Conservation (phyloP, 2,329 filamentous ascomycete species). For the Coniochaeta sp. region DNA sequence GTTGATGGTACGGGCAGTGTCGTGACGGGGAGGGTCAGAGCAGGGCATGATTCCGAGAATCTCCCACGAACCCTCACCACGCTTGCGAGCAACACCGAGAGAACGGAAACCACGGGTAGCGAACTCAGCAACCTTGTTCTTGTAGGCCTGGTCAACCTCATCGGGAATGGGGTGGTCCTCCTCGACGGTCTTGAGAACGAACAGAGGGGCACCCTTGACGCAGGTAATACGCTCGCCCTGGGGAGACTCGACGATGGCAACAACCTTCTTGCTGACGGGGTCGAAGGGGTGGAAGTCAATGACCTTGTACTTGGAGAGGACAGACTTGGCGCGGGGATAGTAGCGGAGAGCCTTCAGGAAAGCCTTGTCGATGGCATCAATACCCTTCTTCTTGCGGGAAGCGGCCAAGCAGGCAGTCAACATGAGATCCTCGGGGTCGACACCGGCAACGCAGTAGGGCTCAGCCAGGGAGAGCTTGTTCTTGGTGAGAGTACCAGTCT, state of each 20-base stretch:
- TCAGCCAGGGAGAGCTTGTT: conserved; percentile 87
- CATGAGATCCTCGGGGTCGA: conserved; percentile 84
- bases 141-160: conserved; percentile 74
- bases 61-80: conserved; percentile 74
- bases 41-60: conserved; percentile 94
- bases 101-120: conserved; percentile 91
- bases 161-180: conserved; percentile 75
- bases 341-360: conserved; percentile 79
- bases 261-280: conserved; percentile 89
- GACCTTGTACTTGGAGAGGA: conserved; percentile 77
- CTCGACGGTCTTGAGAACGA: conserved; percentile 80
- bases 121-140: conserved; percentile 88
- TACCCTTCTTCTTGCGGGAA: conserved; percentile 91
- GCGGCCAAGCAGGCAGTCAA: conserved; percentile 84
- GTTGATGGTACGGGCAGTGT: conserved; percentile 83
- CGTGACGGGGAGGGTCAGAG: conserved; percentile 83
- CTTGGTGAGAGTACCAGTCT: conserved; percentile 88
- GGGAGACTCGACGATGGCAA: conserved; percentile 73
- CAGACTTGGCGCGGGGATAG: conserved; percentile 76
- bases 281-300: conserved; percentile 84
- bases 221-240: conserved; percentile 79
- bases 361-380: conserved; percentile 90
- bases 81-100: conserved; percentile 86
- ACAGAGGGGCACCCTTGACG: conserved; percentile 85
- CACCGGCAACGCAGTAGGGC: conserved; percentile 74